Evolutionary conservation across 2,329 filamentous ascomycete genomes (phyloP).

Genomic region (Bretziella fagacearum): DNA sequence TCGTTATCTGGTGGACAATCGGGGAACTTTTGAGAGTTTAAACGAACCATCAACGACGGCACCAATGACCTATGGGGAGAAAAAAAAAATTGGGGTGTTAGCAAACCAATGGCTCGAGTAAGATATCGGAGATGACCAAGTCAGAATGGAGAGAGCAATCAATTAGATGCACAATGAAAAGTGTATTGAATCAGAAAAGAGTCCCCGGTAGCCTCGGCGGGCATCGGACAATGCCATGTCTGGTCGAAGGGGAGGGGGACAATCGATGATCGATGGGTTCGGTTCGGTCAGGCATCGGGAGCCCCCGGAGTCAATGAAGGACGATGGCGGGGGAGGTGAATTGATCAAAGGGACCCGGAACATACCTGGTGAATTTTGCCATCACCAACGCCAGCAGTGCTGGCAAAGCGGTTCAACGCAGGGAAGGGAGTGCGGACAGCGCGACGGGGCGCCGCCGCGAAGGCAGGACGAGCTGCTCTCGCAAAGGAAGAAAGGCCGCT

Average conservation of each 20-base stretch:
- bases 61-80: constrained; percentile 73
- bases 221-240: constrained; percentile 7
- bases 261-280: background rate
- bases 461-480: constrained; percentile 44
- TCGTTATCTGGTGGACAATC: constrained; percentile 16
- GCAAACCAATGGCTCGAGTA: constrained; percentile 15
- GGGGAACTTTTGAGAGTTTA: background rate
- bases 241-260: background rate
- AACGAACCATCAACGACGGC: constrained; percentile 92
- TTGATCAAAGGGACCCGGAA: constrained; percentile 1
- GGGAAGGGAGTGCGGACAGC: constrained; percentile 38
- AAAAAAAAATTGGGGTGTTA: constrained; percentile 21
- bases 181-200: background rate
- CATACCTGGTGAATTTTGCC: constrained; percentile 55
- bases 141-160: background rate
- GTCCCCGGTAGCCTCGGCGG: constrained; percentile 1
- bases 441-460: constrained; percentile 39
- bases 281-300: background rate
- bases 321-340: background rate
- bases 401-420: constrained; percentile 41
- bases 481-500: constrained; percentile 51
- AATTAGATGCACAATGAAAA: too few relatives aligned
- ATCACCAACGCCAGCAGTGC: constrained; percentile 39
- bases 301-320: background rate
- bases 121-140: background rate